These are phyloP conservation scores for Dalechampia spathulata DNA, from an alignment of 441 rosid genomes.

Conservation along the genomic window DNA sequence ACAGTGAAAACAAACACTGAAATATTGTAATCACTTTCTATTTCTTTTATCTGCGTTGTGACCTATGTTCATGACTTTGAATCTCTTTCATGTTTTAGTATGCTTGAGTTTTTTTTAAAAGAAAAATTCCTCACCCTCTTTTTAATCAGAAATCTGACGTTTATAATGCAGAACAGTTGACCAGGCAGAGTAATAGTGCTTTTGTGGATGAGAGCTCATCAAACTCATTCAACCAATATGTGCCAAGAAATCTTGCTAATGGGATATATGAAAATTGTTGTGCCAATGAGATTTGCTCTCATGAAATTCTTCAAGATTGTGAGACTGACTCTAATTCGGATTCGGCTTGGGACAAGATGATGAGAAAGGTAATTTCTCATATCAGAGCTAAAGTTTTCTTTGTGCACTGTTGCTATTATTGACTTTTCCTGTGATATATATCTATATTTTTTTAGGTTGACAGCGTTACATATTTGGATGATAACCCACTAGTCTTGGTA, in stretches of 20 bases:
- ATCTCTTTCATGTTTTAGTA: too few species aligned
- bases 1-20: too few species aligned
- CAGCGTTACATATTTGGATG: slow-evolving; percentile 7
- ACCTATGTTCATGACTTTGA: too few species aligned
- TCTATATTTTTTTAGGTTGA: slow-evolving; percentile 11
- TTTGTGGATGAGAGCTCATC: slow-evolving; percentile 23
- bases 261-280: slow-evolving; percentile 36
- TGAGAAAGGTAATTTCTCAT: slow-evolving; percentile 63
- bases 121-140: too few species aligned
- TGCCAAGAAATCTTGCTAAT: slow-evolving; percentile 25
- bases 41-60: too few species aligned
- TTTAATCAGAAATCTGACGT: slow-evolving; percentile 16
- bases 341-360: slow-evolving; percentile 35
- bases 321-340: slow-evolving; percentile 32
- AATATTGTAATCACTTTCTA: too few species aligned
- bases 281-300: slow-evolving; percentile 75
- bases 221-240: slow-evolving; percentile 28
- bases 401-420: too few species aligned
- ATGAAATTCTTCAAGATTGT: slow-evolving; percentile 71
- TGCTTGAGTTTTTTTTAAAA: too few species aligned
- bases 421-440: too few species aligned
- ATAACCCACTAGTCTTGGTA: too few species aligned
- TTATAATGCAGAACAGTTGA: slow-evolving; percentile 37
- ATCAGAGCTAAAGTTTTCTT: too few species aligned
- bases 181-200: slow-evolving; percentile 29